Percentiles rank a stretch among this genome's conserved stretches.
Conservation (phyloP, 768 basidiomycete genomes). For the Panaeolus cyanescens region DNA sequence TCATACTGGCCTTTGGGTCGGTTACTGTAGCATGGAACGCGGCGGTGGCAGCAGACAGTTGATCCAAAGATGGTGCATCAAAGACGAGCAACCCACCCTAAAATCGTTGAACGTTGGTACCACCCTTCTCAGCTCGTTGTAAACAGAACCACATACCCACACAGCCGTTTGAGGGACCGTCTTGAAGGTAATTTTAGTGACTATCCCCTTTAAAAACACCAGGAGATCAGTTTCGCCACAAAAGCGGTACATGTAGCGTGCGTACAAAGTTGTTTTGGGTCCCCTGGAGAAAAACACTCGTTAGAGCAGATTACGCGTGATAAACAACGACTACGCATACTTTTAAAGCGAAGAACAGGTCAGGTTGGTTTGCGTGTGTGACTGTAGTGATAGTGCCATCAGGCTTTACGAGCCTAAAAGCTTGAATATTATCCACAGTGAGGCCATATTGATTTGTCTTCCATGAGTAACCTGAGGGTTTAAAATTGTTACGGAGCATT, state of each 20-base stretch:
- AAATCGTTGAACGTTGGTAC: not conserved
- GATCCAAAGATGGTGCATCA: slow-evolving; percentile 20
- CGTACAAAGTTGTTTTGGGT: slow-evolving; percentile 58
- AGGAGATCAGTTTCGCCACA: not conserved
- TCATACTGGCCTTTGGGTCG: slow-evolving; percentile 53
- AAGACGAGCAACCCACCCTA: slow-evolving; percentile 54
- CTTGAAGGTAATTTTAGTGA: slow-evolving; percentile 58
- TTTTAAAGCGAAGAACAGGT: slow-evolving; percentile 45
- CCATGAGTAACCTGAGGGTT: slow-evolving; percentile 59
- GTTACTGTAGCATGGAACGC: slow-evolving; percentile 41
- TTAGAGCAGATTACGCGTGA: not conserved
- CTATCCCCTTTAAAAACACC: slow-evolving; percentile 44
- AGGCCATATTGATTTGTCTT: slow-evolving; percentile 62
- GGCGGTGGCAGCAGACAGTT: slow-evolving; percentile 35
- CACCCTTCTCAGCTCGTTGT: no score
- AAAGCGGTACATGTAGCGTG: not conserved
- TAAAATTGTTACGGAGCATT: slow-evolving; percentile 28
- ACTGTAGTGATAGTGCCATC: slow-evolving; percentile 44
- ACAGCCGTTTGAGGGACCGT: slow-evolving; percentile 55
- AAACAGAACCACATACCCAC: slow-evolving; percentile 45
- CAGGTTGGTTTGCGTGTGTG: slow-evolving; percentile 31
- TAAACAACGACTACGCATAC: slow-evolving; percentile 15
- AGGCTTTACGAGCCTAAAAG: slow-evolving; percentile 59
- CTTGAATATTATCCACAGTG: slow-evolving; percentile 55
- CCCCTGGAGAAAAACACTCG: slow-evolving; percentile 37